Percentiles rank a stretch among this genome's conserved stretches.
Conservation (phyloP, 352 stramenopile species). For the Phytophthora multivora region DNA sequence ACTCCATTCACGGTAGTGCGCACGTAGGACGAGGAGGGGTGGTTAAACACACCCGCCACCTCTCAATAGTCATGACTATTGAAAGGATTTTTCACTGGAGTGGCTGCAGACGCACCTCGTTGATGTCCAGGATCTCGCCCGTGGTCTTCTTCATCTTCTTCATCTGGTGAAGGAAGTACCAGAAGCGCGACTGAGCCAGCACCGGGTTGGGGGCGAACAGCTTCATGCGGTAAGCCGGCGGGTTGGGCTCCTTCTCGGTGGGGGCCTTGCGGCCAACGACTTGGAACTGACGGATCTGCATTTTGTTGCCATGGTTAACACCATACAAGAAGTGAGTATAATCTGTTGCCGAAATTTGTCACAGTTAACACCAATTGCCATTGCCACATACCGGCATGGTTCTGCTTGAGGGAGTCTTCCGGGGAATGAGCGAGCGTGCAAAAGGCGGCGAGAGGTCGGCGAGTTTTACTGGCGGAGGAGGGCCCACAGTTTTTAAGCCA, state of each 20-base stretch:
- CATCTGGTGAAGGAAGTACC: constrained; percentile 99
- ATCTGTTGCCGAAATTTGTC: not conserved
- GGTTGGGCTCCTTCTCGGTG: constrained; percentile 98
- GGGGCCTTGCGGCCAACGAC: constrained; percentile 99
- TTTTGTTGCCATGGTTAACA: not conserved
- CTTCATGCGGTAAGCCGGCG: constrained; percentile 99
- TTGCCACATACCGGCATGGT: constrained; percentile 39
- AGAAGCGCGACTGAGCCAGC: constrained; percentile 99
- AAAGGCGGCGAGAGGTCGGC: not conserved
- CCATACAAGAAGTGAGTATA: constrained; percentile 7
- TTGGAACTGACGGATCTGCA: constrained; percentile 98
- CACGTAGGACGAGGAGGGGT: constrained; percentile 16
- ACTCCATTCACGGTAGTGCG: constrained; percentile 6
- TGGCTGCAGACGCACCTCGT: constrained; percentile 89
- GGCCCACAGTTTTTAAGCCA: constrained; percentile 15
- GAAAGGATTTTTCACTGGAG: constrained; percentile 16
- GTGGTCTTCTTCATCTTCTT: constrained; percentile 99
- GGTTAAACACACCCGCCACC: not conserved
- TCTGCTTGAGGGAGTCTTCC: constrained; percentile 45
- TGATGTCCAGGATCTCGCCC: constrained; percentile 99
- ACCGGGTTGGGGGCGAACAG: constrained; percentile 97
- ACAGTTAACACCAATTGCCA: not conserved
- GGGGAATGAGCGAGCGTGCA: constrained; percentile 25
- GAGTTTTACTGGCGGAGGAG: constrained; percentile 38
- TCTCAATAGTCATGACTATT: constrained; percentile 20